A percentile compares a stretch with the other conserved stretches of the same genome.
phyloP scores from a whole-genome alignment of 805 yeast species.

The Komagataella populi region DNA sequence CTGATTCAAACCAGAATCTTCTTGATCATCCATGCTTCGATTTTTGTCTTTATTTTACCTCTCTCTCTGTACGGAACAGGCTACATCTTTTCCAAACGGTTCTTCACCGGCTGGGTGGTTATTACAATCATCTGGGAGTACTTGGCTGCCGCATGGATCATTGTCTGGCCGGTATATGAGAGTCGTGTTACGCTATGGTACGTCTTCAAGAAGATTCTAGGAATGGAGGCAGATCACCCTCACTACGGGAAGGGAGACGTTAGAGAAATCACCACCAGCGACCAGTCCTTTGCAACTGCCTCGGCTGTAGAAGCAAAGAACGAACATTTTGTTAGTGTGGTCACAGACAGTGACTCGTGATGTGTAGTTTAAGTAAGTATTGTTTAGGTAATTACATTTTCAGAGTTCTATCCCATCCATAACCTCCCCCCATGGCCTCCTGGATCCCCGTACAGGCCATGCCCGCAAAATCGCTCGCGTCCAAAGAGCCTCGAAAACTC shows the following conservation, averaged over 20 bases:
- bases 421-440: too few relatives aligned
- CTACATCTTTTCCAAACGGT: conserved; percentile 17
- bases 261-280: background rate
- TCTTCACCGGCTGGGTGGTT: conserved; percentile 20
- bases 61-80: conserved; percentile 18
- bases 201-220: conserved; percentile 7
- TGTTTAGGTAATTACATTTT: background rate
- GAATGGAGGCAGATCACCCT: conserved; percentile 5
- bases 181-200: conserved; percentile 12
- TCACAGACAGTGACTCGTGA: background rate
- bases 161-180: conserved; percentile 19
- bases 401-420: background rate
- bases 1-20: conserved; percentile 12
- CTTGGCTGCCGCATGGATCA: conserved; percentile 16
- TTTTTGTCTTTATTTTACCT: conserved; percentile 15
- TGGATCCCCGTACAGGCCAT: background rate
- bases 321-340: background rate
- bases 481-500: background rate
- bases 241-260: background rate
- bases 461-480: background rate
- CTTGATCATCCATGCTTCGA: conserved; percentile 11
- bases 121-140: conserved; percentile 21
- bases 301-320: background rate
- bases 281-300: background rate
- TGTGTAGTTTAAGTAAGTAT: background rate